Percentiles rank a stretch among this genome's conserved stretches.
These are phyloP conservation scores for Rhodocollybia butyracea DNA, from an alignment of 768 basidiomycete genomes.

Conservation along the genomic window DNA sequence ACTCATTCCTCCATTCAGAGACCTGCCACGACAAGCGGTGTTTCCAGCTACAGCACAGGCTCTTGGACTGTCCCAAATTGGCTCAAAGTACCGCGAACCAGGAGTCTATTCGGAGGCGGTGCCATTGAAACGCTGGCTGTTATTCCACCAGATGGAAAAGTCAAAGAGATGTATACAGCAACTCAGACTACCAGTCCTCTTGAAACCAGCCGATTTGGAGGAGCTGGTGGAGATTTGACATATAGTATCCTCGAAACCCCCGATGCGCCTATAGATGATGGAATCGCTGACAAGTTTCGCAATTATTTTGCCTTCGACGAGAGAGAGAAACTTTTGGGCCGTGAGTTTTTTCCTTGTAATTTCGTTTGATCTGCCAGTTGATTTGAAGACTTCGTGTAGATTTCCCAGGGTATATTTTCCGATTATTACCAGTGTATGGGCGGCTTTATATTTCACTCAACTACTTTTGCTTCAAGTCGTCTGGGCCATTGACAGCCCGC, in stretches of 20 bases:
- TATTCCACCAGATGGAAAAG: constrained; percentile 3
- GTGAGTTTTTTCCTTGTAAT: constrained; percentile 46
- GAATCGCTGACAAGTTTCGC: constrained; percentile 73
- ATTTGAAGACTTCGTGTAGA: constrained; percentile 42
- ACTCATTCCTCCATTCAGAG: background rate
- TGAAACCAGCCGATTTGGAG: constrained; percentile 11
- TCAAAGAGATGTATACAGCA: constrained; percentile 46
- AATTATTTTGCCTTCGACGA: constrained; percentile 83
- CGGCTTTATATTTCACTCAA: constrained; percentile 89
- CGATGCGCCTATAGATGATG: constrained; percentile 56
- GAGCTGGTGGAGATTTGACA: constrained; percentile 54
- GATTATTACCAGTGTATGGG: constrained; percentile 87
- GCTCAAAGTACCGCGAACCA: constrained; percentile 47
- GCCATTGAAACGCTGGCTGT: constrained; percentile 34
- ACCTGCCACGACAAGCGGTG: constrained; percentile 9
- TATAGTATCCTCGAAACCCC: constrained; percentile 83
- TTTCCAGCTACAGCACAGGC: constrained; percentile 23
- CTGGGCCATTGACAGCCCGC: constrained; percentile 69
- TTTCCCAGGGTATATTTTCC: constrained; percentile 86
- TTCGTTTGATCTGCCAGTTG: background rate
- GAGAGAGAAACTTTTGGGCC: constrained; percentile 81
- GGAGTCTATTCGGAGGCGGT: constrained; percentile 16
- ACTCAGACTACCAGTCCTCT: background rate
- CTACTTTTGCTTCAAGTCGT: constrained; percentile 93
- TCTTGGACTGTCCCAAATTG: constrained; percentile 52